Evolutionary conservation across 108 stramenopile genomes (phyloP), one percentile per base, ranked within the genome.

Genomic region (Cyclotella kingstonii): DNA sequence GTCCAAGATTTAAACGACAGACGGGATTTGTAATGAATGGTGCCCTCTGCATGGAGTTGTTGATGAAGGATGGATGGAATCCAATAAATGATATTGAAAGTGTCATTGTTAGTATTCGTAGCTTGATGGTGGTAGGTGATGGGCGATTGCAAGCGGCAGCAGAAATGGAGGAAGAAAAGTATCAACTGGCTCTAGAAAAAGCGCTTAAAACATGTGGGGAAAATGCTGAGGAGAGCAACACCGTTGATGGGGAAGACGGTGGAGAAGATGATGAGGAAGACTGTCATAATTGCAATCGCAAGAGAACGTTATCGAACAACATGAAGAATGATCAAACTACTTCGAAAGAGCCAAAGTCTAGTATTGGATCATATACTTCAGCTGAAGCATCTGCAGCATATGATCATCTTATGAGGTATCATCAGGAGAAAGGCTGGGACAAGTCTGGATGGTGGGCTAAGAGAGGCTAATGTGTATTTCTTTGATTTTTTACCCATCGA

Each of bases 21-120:
- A 93, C 91, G 5, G 94, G 94, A n/a, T 95, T 93, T 63, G 92
- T 95, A 26, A 93, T 95, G 85, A 91, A 90, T 63, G 94, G 94
- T 35, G 94, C 94, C 27, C 77, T 95, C 28, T 95, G 94, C 50
- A 92, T 93, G 90, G 94, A 95, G 70, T 76, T 95, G 14, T 76
- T 95, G 40, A 95, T 92, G 29, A 93, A 88, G 35, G 86, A 95
- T 42, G 94, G 94, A 30, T 95, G 94, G 94, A 95, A 93, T 46
- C 91, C 94, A 5, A 81, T 93, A 45, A 95, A 95, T 57, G 94
- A 95, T 56, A 95, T 95, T 69, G 94, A 95, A 50, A 81, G 73
- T 74, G 94, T 95, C 54, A 93, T 95, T 70, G 94, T 95, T 9
- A 84, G 83, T 21, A 81, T 95, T 43, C 88, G 94, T 36, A 88